phyloP scores from a whole-genome alignment of 306 rosid species.

The Quercus agrifolia region DNA sequence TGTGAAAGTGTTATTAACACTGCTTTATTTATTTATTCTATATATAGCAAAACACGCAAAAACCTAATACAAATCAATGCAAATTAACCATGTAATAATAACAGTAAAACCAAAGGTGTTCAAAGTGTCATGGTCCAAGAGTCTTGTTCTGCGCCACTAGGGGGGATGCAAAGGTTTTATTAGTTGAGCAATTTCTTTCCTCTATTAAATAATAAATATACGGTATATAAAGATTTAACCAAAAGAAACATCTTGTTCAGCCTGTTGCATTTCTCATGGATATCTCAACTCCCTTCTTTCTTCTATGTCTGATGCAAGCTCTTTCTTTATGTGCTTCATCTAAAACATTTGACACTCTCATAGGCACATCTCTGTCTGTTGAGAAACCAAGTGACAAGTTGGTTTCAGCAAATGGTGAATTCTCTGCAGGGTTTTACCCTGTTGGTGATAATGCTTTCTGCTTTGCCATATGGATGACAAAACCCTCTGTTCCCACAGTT shows the following conservation, averaged over 20 bases:
- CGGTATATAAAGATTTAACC: too few species aligned
- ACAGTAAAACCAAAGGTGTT: too few species aligned
- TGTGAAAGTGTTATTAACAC: too few species aligned
- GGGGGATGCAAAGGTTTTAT: background rate
- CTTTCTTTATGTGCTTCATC: conserved; percentile 14
- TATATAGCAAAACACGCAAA: too few species aligned
- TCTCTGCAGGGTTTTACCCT: conserved; percentile 41
- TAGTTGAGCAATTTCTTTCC: too few species aligned
- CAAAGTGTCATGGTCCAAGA: too few species aligned
- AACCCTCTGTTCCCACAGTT: conserved; percentile 28
- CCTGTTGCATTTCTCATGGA: conserved; percentile 19
- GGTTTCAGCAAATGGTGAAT: conserved; percentile 34
- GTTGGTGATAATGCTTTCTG: conserved; percentile 35
- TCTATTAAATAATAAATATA: too few species aligned
- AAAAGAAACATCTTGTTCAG: too few species aligned
- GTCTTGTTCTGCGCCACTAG: background rate
- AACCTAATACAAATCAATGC: too few species aligned
- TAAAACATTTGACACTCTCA: conserved; percentile 25
- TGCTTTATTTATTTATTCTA: too few species aligned
- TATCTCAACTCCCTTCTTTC: background rate
- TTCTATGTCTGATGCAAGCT: conserved; percentile 2
- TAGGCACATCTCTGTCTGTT: conserved; percentile 32
- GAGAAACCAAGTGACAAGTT: conserved; percentile 34
- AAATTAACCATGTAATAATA: too few species aligned
- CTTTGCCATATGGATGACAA: conserved; percentile 22